These are phyloP conservation scores for Penicillium sp. DNA, from an alignment of 2,329 filamentous ascomycete genomes.

Conservation along the genomic window DNA sequence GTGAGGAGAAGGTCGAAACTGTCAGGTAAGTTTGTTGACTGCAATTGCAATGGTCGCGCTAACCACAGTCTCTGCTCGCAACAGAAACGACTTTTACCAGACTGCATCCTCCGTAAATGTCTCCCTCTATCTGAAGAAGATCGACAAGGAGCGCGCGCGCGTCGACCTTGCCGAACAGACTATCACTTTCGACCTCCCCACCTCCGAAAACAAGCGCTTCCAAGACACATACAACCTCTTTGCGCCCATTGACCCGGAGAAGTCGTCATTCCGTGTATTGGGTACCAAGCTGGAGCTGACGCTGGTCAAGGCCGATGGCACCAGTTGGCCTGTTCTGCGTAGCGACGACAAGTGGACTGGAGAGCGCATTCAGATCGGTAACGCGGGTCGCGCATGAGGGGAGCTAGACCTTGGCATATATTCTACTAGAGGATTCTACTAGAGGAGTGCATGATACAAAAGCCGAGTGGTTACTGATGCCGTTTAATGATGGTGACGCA, in stretches of 20 bases:
- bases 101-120: slow-evolving; percentile 82
- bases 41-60: slow-evolving; percentile 2
- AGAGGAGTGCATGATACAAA: not conserved
- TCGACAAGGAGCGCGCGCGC: slow-evolving; percentile 76
- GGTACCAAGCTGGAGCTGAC: slow-evolving; percentile 86
- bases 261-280: slow-evolving; percentile 77
- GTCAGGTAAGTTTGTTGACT: slow-evolving; percentile 63
- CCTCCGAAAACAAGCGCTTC: slow-evolving; percentile 82
- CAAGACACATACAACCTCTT: slow-evolving; percentile 73
- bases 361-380: slow-evolving; percentile 87
- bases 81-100: slow-evolving; percentile 90
- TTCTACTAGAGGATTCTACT: not conserved
- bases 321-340: slow-evolving; percentile 82
- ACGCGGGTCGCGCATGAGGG: slow-evolving; percentile 63
- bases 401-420: not conserved
- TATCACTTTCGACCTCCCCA: slow-evolving; percentile 79
- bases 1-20: slow-evolving; percentile 75
- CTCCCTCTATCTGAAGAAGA: slow-evolving; percentile 95
- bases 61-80: not conserved
- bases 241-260: slow-evolving; percentile 71
- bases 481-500: slow-evolving; percentile 11
- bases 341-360: slow-evolving; percentile 72
- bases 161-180: slow-evolving; percentile 67
- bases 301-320: slow-evolving; percentile 71
- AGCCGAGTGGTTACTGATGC: slow-evolving; percentile 4